phyloP scores from a whole-genome alignment of 306 rosid species.

The Quercus suber region DNA sequence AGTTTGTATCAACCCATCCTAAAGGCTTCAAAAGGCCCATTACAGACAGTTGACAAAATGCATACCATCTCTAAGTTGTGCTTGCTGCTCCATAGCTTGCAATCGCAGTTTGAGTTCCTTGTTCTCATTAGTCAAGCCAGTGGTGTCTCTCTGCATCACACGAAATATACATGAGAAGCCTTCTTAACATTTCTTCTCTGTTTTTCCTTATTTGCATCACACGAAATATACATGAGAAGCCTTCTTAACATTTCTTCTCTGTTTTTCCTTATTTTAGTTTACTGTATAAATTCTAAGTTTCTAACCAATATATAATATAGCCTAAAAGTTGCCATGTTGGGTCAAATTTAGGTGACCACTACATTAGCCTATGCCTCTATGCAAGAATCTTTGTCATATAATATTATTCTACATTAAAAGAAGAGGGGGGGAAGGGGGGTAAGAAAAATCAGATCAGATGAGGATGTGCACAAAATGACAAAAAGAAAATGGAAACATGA shows the following conservation, averaged over 20 bases:
- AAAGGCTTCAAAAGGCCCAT: neutral
- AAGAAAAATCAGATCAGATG: neutral
- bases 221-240: slow-evolving; percentile 17
- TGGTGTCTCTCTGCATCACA: slow-evolving; percentile 83
- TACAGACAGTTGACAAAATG: slow-evolving; percentile 7
- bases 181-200: neutral
- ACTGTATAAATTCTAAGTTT: neutral
- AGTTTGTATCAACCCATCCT: neutral
- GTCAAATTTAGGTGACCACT: neutral
- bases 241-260: neutral
- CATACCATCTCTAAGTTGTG: slow-evolving; percentile 89
- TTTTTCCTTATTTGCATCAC: slow-evolving; percentile 33
- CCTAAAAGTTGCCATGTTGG: neutral
- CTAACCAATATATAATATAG: slow-evolving; percentile 7
- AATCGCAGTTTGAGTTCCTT: slow-evolving; percentile 87
- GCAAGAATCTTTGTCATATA: neutral
- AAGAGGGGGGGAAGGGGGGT: too few relatives aligned
- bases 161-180: slow-evolving; percentile 15
- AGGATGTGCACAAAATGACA: neutral
- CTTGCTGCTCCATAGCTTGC: slow-evolving; percentile 88
- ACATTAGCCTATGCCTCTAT: neutral
- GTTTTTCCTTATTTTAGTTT: neutral
- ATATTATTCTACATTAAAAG: neutral
- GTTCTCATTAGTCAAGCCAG: slow-evolving; percentile 63
- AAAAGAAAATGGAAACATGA: neutral